phyloP scores from a whole-genome alignment of 2,329 filamentous ascomycete species.

The Trichoderma atrobrunneum region DNA sequence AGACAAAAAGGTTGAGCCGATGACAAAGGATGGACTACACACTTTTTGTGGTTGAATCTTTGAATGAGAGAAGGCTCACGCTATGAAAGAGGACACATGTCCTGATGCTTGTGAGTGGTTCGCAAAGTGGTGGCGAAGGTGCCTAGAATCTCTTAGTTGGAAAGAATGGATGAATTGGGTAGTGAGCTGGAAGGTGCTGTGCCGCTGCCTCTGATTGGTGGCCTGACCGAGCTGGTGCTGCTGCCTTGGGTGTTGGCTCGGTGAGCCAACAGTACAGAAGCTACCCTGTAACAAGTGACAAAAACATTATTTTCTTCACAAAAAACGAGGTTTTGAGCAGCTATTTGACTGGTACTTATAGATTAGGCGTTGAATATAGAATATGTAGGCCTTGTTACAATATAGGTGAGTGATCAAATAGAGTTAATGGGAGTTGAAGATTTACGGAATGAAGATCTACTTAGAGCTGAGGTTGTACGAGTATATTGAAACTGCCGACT shows the following conservation, averaged over 20 bases:
- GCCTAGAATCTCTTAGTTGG: background rate
- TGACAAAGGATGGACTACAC: background rate
- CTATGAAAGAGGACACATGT: conserved; percentile 27
- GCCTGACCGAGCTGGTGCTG: background rate
- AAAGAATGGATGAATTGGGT: background rate
- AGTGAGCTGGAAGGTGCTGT: background rate
- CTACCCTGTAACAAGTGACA: background rate
- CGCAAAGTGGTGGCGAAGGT: conserved; percentile 1
- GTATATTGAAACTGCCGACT: too few species aligned
- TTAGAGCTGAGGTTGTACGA: too few species aligned
- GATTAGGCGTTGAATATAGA: background rate
- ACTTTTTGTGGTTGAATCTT: background rate
- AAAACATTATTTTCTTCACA: too few species aligned
- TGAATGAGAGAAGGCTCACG: background rate
- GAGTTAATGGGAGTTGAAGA: too few species aligned
- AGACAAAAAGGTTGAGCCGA: too few species aligned
- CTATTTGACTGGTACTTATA: background rate
- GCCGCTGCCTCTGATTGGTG: background rate
- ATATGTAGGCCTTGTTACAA: background rate
- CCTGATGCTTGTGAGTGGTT: conserved; percentile 20
- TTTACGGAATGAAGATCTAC: too few species aligned
- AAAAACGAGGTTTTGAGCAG: too few species aligned
- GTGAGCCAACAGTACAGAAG: background rate
- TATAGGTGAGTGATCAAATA: background rate
- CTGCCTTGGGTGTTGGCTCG: background rate